These are phyloP conservation scores for Globisporangium rhizosaccharum DNA, from an alignment of 352 stramenopile species.

Conservation along the genomic window DNA sequence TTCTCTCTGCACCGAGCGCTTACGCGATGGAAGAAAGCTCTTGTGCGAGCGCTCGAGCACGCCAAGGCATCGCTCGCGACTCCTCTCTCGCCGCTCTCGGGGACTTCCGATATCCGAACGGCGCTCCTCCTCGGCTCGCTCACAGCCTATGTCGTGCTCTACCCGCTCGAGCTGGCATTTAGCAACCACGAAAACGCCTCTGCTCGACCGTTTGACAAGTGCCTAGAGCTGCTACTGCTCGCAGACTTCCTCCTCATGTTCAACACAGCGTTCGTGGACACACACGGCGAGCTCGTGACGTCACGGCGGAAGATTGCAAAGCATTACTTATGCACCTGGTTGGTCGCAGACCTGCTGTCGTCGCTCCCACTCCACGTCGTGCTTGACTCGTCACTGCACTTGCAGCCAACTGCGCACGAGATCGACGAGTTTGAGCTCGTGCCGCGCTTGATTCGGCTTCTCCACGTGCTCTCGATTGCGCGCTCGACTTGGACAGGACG, in stretches of 20 bases:
- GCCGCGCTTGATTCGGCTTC: constrained; percentile 1
- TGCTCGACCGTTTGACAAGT: not conserved
- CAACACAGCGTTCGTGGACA: constrained; percentile 10
- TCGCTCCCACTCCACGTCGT: not conserved
- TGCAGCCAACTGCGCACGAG: not conserved
- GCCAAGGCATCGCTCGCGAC: not conserved
- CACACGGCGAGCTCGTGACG: constrained; percentile 6
- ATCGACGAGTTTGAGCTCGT: not conserved
- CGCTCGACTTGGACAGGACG: not conserved
- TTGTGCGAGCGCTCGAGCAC: not conserved
- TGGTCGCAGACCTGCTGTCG: constrained; percentile 3
- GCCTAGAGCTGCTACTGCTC: not conserved
- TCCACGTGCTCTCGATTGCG: constrained; percentile 1
- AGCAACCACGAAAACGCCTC: not conserved
- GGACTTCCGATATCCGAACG: not conserved
- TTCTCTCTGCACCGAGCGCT: not conserved
- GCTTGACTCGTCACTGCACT: not conserved
- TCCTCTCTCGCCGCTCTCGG: not conserved
- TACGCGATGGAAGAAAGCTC: not conserved
- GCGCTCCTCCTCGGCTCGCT: not conserved
- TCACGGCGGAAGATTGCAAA: constrained; percentile 3
- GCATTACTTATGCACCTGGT: constrained; percentile 8
- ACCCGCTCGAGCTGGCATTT: not conserved
- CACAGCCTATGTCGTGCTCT: not conserved
- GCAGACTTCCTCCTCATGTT: constrained; percentile 5